phyloP scores from a whole-genome alignment of 305 asterid genomes.

The Solanum chacoense region DNA sequence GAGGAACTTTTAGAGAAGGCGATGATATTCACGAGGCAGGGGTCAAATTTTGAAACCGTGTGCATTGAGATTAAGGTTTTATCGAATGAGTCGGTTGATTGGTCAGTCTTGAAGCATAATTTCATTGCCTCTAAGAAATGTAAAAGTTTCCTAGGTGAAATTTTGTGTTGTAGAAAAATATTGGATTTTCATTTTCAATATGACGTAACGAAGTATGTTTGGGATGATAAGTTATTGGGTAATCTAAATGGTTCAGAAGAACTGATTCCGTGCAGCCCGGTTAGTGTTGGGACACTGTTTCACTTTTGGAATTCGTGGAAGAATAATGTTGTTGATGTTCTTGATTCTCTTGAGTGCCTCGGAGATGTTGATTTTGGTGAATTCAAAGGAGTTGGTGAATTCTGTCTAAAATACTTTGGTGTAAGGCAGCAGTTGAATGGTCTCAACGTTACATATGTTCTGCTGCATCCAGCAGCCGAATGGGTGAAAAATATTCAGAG shows the following conservation, averaged over 20 bases:
- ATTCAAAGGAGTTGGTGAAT: conserved; percentile 11
- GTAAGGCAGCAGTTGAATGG: conserved; percentile 22
- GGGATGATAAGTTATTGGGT: conserved; percentile 17
- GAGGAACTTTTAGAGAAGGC: conserved; percentile 31
- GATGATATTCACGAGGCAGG: conserved; percentile 16
- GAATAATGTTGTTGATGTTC: conserved; percentile 11
- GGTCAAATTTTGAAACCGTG: conserved; percentile 22
- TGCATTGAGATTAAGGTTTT: conserved; percentile 26
- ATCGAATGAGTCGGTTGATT: conserved; percentile 14
- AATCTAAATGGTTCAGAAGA: conserved; percentile 10
- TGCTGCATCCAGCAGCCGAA: conserved; percentile 40
- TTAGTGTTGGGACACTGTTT: conserved; percentile 29
- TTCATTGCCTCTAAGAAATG: conserved; percentile 14
- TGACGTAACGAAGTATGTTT: conserved; percentile 17
- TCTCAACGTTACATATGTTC: conserved; percentile 3
- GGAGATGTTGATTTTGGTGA: conserved; percentile 17
- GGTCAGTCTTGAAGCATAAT: conserved; percentile 26
- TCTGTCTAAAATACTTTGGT: conserved; percentile 45
- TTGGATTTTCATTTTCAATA: conserved; percentile 36
- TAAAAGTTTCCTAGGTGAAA: conserved; percentile 16
- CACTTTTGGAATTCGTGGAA: conserved; percentile 46
- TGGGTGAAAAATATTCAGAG: conserved; percentile 30
- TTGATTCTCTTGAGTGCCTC: conserved; percentile 30
- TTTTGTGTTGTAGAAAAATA: conserved; percentile 31
- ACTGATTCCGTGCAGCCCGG: conserved; percentile 14